These are phyloP conservation scores for Ascochyta rabiei DNA, from an alignment of 2,329 filamentous ascomycete genomes.

Conservation along the genomic window DNA sequence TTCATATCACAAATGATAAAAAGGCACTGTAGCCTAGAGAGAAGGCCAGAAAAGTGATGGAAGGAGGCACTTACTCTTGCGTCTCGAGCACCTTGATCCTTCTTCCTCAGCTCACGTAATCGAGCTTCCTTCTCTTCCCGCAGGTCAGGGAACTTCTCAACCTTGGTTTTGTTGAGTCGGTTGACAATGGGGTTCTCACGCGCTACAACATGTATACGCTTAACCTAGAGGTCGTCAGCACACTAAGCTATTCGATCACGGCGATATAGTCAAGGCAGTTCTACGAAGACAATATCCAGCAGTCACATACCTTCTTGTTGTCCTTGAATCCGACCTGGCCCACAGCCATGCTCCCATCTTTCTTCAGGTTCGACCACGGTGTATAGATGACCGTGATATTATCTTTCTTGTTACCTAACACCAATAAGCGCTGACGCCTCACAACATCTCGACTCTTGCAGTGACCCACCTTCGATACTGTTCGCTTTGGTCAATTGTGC, in stretches of 20 bases:
- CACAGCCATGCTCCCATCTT: constrained; percentile 92
- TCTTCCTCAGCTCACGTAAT: constrained; percentile 71
- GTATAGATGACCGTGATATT: constrained; percentile 97
- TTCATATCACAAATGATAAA: not conserved
- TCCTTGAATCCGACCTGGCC: constrained; percentile 97
- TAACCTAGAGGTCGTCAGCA: constrained; percentile 61
- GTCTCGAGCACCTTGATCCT: constrained; percentile 68
- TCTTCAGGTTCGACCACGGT: constrained; percentile 94
- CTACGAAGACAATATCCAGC: not conserved
- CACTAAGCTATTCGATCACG: too few relatives aligned
- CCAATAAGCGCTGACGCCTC: not conserved
- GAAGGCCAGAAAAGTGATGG: not conserved
- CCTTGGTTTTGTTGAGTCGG: constrained; percentile 95
- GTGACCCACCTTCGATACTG: constrained; percentile 78
- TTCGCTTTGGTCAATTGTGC: constrained; percentile 99
- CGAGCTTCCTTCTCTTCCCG: constrained; percentile 80
- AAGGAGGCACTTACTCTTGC: constrained; percentile 60
- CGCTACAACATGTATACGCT: constrained; percentile 76
- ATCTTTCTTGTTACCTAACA: constrained; percentile 92
- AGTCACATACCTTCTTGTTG: constrained; percentile 64
- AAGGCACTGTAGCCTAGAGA: not conserved
- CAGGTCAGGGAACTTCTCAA: constrained; percentile 86
- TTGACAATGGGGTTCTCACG: constrained; percentile 93
- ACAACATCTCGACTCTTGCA: not conserved
- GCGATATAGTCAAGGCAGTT: too few relatives aligned